phyloP scores from a whole-genome alignment of 768 basidiomycete species.

The Lactarius evosmus region DNA sequence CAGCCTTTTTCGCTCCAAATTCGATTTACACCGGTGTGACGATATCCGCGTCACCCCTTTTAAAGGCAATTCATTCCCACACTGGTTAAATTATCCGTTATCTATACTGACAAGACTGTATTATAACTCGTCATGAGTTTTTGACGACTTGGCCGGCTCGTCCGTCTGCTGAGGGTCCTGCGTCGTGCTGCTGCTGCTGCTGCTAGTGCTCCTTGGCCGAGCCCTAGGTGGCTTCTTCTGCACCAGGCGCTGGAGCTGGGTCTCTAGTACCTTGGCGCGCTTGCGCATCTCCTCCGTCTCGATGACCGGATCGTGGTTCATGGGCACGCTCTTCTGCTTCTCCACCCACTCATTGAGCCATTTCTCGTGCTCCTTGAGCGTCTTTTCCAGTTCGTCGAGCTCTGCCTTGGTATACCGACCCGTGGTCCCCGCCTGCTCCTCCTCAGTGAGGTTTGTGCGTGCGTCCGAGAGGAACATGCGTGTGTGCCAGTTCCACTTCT shows the following conservation, averaged over 20 bases:
- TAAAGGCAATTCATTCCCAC: slow-evolving; percentile 12
- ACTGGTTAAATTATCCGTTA: background rate
- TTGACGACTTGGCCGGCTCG: background rate
- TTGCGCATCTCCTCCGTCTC: slow-evolving; percentile 83
- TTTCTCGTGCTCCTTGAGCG: slow-evolving; percentile 71
- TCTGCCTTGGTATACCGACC: slow-evolving; percentile 88
- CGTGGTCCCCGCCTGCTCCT: slow-evolving; percentile 54
- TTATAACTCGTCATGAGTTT: slow-evolving; percentile 17
- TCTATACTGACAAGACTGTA: background rate
- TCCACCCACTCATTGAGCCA: slow-evolving; percentile 85
- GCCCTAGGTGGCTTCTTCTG: slow-evolving; percentile 67
- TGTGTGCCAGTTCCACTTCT: slow-evolving; percentile 86
- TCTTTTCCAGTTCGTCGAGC: slow-evolving; percentile 71
- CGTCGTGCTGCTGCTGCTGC: slow-evolving; percentile 32
- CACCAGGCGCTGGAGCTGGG: slow-evolving; percentile 61
- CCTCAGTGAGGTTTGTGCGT: slow-evolving; percentile 64
- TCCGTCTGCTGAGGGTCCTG: slow-evolving; percentile 24
- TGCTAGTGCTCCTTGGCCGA: slow-evolving; percentile 44
- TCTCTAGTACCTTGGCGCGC: slow-evolving; percentile 76
- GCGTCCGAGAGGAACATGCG: slow-evolving; percentile 86
- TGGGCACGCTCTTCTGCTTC: slow-evolving; percentile 71
- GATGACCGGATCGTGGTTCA: slow-evolving; percentile 83
- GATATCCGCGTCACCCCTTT: background rate
- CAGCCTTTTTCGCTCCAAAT: background rate
- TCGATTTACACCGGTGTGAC: no score